phyloP scores from a whole-genome alignment of 768 basidiomycete species.

The Glaciozyma antarctica region DNA sequence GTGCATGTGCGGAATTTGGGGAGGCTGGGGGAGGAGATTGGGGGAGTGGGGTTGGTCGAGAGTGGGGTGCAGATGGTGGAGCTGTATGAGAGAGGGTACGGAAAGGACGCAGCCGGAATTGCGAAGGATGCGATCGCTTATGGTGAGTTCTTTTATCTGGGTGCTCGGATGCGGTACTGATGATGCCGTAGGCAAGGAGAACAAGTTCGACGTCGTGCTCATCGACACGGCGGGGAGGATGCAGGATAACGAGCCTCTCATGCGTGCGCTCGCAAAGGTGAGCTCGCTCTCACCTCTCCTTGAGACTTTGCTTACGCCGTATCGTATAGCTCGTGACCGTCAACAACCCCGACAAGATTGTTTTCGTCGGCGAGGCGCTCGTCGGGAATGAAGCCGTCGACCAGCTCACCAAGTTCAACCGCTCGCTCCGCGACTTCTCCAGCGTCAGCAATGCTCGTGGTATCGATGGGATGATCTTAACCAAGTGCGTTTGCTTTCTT shows the following conservation, averaged over 20 bases:
- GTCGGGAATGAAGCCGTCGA: slow-evolving; percentile 99
- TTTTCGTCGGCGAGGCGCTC: slow-evolving; percentile 95
- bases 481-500: slow-evolving; percentile 48
- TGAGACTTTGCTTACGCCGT: not conserved
- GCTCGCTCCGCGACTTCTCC: slow-evolving; percentile 84
- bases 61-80: slow-evolving; percentile 66
- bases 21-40: slow-evolving; percentile 55
- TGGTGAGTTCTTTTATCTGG: slow-evolving; percentile 47
- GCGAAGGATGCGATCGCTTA: slow-evolving; percentile 88
- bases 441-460: slow-evolving; percentile 62
- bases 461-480: slow-evolving; percentile 95
- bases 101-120: slow-evolving; percentile 97
- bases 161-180: not conserved
- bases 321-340: slow-evolving; percentile 67
- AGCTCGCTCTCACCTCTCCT: slow-evolving; percentile 2
- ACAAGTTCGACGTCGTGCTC: slow-evolving; percentile 88
- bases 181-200: slow-evolving; percentile 58
- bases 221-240: slow-evolving; percentile 97
- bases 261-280: slow-evolving; percentile 96
- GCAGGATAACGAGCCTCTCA: slow-evolving; percentile 99
- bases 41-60: slow-evolving; percentile 40
- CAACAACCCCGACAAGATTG: slow-evolving; percentile 92
- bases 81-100: slow-evolving; percentile 90
- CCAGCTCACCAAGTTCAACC: slow-evolving; percentile 92
- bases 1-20: slow-evolving; percentile 92